These are phyloP conservation scores for Xylariaceae sp. DNA, from an alignment of 2,329 filamentous ascomycete genomes.

Conservation along the genomic window DNA sequence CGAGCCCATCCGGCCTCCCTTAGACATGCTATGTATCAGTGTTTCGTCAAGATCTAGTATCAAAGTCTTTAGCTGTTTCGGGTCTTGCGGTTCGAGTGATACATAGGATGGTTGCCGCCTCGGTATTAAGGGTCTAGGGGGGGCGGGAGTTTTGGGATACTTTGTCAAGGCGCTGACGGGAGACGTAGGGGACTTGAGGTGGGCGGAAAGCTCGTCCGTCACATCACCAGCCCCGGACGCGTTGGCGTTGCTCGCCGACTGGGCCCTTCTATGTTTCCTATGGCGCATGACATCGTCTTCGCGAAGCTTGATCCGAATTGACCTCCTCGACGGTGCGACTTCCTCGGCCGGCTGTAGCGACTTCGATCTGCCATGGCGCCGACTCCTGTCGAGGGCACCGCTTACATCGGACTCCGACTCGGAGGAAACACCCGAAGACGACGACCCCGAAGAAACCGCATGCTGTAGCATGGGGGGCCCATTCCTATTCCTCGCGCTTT, in stretches of 20 bases:
- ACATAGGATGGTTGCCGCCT: slow-evolving; percentile 85
- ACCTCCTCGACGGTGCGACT: slow-evolving; percentile 62
- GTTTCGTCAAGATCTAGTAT: slow-evolving; percentile 97
- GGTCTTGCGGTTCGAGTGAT: slow-evolving; percentile 49
- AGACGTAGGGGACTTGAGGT: slow-evolving; percentile 90
- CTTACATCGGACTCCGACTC: slow-evolving; percentile 61
- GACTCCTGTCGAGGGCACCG: slow-evolving; percentile 29
- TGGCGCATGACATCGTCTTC: slow-evolving; percentile 67
- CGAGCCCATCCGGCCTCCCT: slow-evolving; percentile 89
- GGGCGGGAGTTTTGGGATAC: slow-evolving; percentile 84
- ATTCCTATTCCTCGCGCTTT: slow-evolving; percentile 26
- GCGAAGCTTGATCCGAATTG: slow-evolving; percentile 85
- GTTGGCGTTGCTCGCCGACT: slow-evolving; percentile 44
- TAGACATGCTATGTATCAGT: slow-evolving; percentile 95
- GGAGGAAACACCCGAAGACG: slow-evolving; percentile 62
- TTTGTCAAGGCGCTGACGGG: slow-evolving; percentile 71
- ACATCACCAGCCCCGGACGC: slow-evolving; percentile 38
- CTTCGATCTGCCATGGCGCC: slow-evolving; percentile 58
- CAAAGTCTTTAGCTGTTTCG: slow-evolving; percentile 77
- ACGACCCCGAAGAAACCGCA: slow-evolving; percentile 41
- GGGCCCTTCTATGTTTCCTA: slow-evolving; percentile 62
- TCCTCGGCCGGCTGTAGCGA: slow-evolving; percentile 57
- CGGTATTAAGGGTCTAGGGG: slow-evolving; percentile 84
- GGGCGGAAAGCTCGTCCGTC: slow-evolving; percentile 58
- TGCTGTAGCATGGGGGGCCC: slow-evolving; percentile 24